These are phyloP conservation scores for Orobanche coerulescens DNA, from an alignment of 257 asterid genomes.

Conservation along the genomic window DNA sequence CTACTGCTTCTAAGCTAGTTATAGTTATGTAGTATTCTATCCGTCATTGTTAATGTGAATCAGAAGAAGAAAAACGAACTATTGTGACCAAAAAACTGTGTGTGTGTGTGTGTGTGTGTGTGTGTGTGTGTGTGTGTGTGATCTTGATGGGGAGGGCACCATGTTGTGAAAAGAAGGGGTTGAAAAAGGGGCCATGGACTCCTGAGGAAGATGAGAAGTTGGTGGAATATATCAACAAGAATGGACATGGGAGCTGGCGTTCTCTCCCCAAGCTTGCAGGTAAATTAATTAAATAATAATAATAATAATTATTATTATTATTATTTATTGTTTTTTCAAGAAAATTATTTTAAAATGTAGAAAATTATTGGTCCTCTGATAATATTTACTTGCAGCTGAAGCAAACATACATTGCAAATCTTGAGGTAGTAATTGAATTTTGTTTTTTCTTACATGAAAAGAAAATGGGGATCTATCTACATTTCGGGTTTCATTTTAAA, in stretches of 20 bases:
- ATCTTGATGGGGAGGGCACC: slow-evolving; percentile 83
- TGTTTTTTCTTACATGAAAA: too few relatives aligned
- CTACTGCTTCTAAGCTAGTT: background rate
- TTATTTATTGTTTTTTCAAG: background rate
- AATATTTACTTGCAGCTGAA: too few relatives aligned
- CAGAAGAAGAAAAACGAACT: background rate
- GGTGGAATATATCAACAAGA: slow-evolving; percentile 49
- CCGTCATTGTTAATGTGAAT: background rate
- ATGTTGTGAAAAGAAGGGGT: slow-evolving; percentile 87
- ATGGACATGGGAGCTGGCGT: slow-evolving; percentile 98
- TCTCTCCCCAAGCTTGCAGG: slow-evolving; percentile 91
- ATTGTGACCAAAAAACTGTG: background rate
- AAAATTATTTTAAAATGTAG: too few relatives aligned
- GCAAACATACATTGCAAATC: too few relatives aligned
- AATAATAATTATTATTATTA: too few relatives aligned
- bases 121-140: background rate
- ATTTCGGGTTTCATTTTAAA: too few relatives aligned
- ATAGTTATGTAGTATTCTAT: background rate
- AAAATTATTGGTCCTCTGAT: too few relatives aligned
- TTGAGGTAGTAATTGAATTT: too few relatives aligned
- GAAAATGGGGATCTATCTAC: too few relatives aligned
- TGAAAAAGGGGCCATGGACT: slow-evolving; percentile 96
- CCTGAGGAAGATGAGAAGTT: slow-evolving; percentile 89
- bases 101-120: slow-evolving; percentile 8
- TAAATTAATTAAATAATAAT: too few relatives aligned